Evolutionary conservation across 306 rosid genomes (phyloP).

Genomic region (Senna tora): DNA sequence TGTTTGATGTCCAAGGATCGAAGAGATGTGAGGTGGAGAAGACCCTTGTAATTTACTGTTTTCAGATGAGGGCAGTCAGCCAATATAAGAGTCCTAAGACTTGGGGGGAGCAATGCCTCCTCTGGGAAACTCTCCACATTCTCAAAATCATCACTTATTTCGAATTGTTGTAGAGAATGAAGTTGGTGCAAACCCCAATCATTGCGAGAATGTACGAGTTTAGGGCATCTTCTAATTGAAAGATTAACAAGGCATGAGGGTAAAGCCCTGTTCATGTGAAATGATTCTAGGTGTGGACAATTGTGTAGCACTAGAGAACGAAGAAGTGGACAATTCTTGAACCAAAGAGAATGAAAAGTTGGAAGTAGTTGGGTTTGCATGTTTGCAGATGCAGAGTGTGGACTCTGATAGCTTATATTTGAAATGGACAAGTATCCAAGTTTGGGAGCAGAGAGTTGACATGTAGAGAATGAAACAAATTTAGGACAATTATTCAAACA

Average conservation of each 20-base stretch:
- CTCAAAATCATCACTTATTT: neutral
- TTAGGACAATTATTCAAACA: neutral
- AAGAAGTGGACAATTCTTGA: neutral
- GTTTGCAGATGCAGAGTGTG: neutral
- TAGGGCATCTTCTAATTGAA: neutral
- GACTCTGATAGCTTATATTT: neutral
- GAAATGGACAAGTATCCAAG: neutral
- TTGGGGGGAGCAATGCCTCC: slow-evolving; percentile 20
- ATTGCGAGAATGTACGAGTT: neutral
- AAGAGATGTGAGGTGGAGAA: slow-evolving; percentile 41
- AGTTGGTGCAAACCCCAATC: slow-evolving; percentile 5
- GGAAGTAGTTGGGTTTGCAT: neutral
- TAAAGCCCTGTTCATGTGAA: neutral
- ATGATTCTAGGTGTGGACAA: neutral
- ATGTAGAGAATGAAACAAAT: neutral
- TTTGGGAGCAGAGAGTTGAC: neutral
- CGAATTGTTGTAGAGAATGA: neutral
- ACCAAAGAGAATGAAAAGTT: neutral
- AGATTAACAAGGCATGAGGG: neutral
- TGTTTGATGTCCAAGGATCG: rapidly evolving
- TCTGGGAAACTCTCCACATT: slow-evolving; percentile 33
- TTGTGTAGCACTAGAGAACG: neutral
- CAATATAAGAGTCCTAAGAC: neutral
- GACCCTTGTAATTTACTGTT: slow-evolving; percentile 19
- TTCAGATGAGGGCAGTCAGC: neutral